These are phyloP conservation scores for Excoecaria cochinchinensis DNA, from an alignment of 345 rosid species.

Conservation along the genomic window DNA sequence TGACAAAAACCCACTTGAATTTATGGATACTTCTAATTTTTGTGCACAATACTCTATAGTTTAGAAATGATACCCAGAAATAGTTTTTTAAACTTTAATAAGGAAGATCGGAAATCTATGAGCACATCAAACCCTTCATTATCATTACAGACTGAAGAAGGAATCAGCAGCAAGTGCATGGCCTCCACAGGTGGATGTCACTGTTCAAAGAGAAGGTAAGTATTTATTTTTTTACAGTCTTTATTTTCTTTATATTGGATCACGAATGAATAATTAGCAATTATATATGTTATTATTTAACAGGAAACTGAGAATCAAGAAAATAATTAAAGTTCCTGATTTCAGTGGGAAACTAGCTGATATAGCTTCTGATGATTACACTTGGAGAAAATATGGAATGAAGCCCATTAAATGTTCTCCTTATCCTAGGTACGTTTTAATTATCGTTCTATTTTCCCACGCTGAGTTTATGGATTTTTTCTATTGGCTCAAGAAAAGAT, in stretches of 20 bases:
- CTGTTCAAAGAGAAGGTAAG: constrained; percentile 34
- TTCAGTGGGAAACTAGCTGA: constrained; percentile 30
- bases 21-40: constrained; percentile 25
- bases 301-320: constrained; percentile 35
- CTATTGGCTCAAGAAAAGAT: not conserved
- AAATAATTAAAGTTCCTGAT: constrained; percentile 32
- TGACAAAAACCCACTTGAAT: constrained; percentile 26
- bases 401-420: constrained; percentile 46
- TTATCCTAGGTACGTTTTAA: constrained; percentile 36
- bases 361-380: constrained; percentile 34
- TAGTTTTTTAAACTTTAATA: not conserved
- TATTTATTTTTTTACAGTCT: too few relatives aligned
- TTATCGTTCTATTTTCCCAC: not conserved
- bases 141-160: too few relatives aligned
- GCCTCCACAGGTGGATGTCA: constrained; percentile 35
- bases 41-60: too few relatives aligned
- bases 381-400: constrained; percentile 45
- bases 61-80: constrained; percentile 2
- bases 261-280: too few relatives aligned
- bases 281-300: not conserved
- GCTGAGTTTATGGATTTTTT: not conserved
- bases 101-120: not conserved
- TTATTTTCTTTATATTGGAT: too few relatives aligned
- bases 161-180: constrained; percentile 12
- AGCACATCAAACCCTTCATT: too few relatives aligned